Percentiles rank a stretch among this genome's conserved stretches.
Evolutionary conservation across 1,139 yeast genomes (phyloP).

Genomic region (Suhomyces terraborum): DNA sequence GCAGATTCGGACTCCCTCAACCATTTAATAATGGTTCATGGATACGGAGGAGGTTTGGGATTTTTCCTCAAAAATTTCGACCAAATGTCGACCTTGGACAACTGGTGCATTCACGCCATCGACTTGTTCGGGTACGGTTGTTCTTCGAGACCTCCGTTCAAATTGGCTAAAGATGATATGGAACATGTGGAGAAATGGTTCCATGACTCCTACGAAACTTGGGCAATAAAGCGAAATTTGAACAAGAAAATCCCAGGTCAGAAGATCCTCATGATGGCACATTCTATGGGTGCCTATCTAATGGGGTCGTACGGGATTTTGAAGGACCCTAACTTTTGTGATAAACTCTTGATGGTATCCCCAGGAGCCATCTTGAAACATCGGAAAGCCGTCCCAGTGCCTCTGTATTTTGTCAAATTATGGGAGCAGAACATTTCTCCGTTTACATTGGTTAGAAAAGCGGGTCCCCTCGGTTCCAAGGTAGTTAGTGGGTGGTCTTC

Average conservation of each 20-base stretch:
- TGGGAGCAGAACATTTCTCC: slow-evolving; percentile 79
- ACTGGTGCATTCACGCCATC: slow-evolving; percentile 70
- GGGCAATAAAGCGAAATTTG: slow-evolving; percentile 42
- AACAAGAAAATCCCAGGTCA: slow-evolving; percentile 19
- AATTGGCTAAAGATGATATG: slow-evolving; percentile 29
- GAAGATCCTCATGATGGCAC: slow-evolving; percentile 52
- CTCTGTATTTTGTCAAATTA: slow-evolving; percentile 61
- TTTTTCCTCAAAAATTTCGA: slow-evolving; percentile 65
- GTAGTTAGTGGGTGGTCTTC: slow-evolving; percentile 79
- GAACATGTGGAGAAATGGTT: slow-evolving; percentile 53
- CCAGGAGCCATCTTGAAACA: slow-evolving; percentile 66
- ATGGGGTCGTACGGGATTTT: slow-evolving; percentile 50
- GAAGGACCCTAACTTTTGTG: slow-evolving; percentile 44
- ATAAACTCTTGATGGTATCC: slow-evolving; percentile 52
- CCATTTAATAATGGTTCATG: slow-evolving; percentile 70
- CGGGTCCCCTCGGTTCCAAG: slow-evolving; percentile 69
- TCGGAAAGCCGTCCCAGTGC: slow-evolving; percentile 48
- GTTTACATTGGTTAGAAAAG: slow-evolving; percentile 60
- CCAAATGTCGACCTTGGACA: slow-evolving; percentile 32
- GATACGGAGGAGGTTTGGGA: slow-evolving; percentile 80
- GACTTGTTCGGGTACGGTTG: slow-evolving; percentile 80
- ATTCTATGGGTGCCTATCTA: slow-evolving; percentile 65
- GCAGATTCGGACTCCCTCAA: slow-evolving; percentile 36
- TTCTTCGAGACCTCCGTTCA: slow-evolving; percentile 63
- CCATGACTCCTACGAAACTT: slow-evolving; percentile 49